phyloP scores from a whole-genome alignment of 192 early-diverging fungal species.

The Linnemannia zychae region DNA sequence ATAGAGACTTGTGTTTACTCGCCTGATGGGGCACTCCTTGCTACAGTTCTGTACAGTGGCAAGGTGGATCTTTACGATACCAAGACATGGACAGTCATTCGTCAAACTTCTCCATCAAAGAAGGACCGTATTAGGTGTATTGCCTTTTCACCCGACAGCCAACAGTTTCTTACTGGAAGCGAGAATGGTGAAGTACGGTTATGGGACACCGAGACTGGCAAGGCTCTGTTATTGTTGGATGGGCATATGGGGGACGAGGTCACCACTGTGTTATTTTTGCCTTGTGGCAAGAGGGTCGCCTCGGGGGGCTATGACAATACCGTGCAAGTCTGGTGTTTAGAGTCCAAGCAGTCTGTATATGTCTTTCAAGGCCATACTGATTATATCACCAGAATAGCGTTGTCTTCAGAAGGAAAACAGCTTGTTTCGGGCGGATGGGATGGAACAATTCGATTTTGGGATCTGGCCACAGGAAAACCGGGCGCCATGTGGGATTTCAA shows the following conservation, averaged over 20 bases:
- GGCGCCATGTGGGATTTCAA: no score
- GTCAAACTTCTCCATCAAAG: no score
- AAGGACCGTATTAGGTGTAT: no score
- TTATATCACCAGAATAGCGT: background rate
- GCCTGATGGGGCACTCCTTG: background rate
- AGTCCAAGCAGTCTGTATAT: background rate
- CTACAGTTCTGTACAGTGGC: no score
- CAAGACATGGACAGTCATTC: no score
- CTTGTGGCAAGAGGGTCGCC: background rate
- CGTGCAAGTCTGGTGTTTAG: background rate
- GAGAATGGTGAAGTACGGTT: slow-evolving; percentile 4
- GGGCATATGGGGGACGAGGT: background rate
- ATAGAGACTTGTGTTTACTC: background rate
- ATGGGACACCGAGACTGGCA: slow-evolving; percentile 1
- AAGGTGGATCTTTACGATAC: background rate
- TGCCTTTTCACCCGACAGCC: background rate
- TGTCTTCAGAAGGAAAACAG: no score
- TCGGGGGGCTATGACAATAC: background rate
- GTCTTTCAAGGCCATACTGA: background rate
- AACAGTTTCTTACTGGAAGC: background rate
- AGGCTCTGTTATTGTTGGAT: background rate
- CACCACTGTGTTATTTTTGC: background rate
- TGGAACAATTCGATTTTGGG: no score
- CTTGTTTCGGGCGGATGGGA: no score
- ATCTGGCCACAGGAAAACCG: no score